Conservation (phyloP, 108 stramenopile species). For the Cyclotella sp. region DNA sequence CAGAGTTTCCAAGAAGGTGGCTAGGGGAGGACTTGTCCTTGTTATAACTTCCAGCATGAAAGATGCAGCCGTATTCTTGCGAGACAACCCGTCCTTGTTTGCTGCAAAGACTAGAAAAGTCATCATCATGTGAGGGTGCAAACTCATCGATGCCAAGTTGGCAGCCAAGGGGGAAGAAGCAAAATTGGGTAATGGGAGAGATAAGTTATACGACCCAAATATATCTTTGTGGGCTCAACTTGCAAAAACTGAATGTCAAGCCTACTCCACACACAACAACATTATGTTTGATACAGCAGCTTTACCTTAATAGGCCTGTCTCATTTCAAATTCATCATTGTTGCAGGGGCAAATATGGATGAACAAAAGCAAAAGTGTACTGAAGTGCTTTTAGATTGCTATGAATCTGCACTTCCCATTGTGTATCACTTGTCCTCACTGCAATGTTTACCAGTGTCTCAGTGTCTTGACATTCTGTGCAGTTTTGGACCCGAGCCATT, state of each 20-base stretch:
- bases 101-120: constrained; percentile 52
- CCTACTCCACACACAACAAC: constrained; percentile 59
- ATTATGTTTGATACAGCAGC: constrained; percentile 50
- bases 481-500: too few relatives aligned
- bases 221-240: constrained; percentile 32
- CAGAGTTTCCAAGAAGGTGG: too few relatives aligned
- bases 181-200: constrained; percentile 1
- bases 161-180: not conserved
- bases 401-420: constrained; percentile 48
- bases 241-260: constrained; percentile 31
- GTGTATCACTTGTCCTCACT: constrained; percentile 49
- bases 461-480: too few relatives aligned
- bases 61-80: constrained; percentile 50
- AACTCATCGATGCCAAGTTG: constrained; percentile 20
- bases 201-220: not conserved
- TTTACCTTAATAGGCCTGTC: constrained; percentile 40
- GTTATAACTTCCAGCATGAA: constrained; percentile 56
- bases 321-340: constrained; percentile 47
- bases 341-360: constrained; percentile 35
- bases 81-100: constrained; percentile 51
- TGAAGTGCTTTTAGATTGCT: constrained; percentile 35
- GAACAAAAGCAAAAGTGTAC: constrained; percentile 40
- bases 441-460: constrained; percentile 49
- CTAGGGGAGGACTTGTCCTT: constrained; percentile 42
- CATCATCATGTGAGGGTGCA: constrained; percentile 54